These are phyloP conservation scores for Raddia distichophylla DNA, from an alignment of 176 grass and related monocot genomes.

Conservation along the genomic window DNA sequence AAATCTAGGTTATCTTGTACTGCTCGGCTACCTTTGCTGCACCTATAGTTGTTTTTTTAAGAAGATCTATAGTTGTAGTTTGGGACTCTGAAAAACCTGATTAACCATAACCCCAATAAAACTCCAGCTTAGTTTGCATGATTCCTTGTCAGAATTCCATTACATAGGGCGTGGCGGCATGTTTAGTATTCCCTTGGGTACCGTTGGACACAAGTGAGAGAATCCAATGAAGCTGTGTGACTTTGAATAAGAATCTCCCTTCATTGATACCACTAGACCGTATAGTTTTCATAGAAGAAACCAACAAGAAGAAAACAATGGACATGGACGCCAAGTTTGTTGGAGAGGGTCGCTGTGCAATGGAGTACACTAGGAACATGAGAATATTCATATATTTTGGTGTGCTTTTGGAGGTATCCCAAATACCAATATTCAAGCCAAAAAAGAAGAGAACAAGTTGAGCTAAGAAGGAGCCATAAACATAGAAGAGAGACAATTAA, in stretches of 20 bases:
- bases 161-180: background rate
- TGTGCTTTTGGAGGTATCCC: background rate
- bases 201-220: background rate
- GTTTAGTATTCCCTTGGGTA: background rate
- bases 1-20: too few species aligned
- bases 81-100: too few species aligned
- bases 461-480: too few species aligned
- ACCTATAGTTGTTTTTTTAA: too few species aligned
- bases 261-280: background rate
- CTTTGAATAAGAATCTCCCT: conserved; percentile 3
- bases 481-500: too few species aligned
- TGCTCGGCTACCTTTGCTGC: too few species aligned
- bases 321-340: background rate
- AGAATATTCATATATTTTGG: conserved; percentile 8
- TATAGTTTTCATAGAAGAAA: background rate
- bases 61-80: too few species aligned
- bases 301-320: conserved; percentile 30
- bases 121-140: too few species aligned
- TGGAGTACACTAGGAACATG: conserved; percentile 7
- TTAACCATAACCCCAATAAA: too few species aligned
- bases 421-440: too few species aligned
- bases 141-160: too few species aligned
- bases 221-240: background rate
- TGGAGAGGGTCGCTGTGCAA: conserved; percentile 30
- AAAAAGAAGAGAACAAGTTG: too few species aligned